Conservation (phyloP, 176 grass and related monocot genomes). For the Aechmea fasciata region DNA sequence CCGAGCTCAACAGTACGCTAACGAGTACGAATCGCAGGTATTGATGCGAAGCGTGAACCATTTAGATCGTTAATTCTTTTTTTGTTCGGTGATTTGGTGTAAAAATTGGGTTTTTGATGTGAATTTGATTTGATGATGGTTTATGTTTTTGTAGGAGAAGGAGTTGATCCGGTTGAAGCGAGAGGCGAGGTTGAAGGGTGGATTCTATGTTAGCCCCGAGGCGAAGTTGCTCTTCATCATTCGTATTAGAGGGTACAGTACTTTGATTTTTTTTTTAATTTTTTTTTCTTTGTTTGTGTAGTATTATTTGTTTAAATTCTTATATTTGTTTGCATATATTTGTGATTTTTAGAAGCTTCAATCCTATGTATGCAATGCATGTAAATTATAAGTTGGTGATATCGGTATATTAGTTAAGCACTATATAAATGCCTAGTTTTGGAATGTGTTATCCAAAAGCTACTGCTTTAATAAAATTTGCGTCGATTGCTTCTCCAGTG, state of each 20-base stretch:
- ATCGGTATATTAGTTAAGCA: no score
- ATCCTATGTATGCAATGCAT: no score
- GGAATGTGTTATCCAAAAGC: no score
- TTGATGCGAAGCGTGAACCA: not conserved
- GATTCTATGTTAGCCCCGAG: constrained; percentile 89
- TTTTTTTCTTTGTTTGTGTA: not conserved
- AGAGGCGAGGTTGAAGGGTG: constrained; percentile 83
- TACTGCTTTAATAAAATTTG: no score
- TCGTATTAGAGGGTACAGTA: constrained; percentile 65
- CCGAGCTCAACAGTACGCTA: constrained; percentile 55
- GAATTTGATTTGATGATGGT: not conserved
- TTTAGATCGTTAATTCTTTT: not conserved
- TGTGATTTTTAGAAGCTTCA: not conserved
- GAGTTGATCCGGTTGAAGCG: constrained; percentile 84
- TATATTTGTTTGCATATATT: not conserved
- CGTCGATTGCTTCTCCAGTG: no score
- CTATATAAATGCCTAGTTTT: no score
- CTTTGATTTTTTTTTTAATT: not conserved
- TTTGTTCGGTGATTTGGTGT: not conserved
- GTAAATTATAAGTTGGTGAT: no score
- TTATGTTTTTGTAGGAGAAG: constrained; percentile 42
- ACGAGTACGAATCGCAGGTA: constrained; percentile 71
- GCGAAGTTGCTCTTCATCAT: constrained; percentile 77
- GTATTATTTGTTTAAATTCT: not conserved
- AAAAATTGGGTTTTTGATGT: not conserved